phyloP scores from a whole-genome alignment of 768 basidiomycete species.

The Harrya chromipes region DNA sequence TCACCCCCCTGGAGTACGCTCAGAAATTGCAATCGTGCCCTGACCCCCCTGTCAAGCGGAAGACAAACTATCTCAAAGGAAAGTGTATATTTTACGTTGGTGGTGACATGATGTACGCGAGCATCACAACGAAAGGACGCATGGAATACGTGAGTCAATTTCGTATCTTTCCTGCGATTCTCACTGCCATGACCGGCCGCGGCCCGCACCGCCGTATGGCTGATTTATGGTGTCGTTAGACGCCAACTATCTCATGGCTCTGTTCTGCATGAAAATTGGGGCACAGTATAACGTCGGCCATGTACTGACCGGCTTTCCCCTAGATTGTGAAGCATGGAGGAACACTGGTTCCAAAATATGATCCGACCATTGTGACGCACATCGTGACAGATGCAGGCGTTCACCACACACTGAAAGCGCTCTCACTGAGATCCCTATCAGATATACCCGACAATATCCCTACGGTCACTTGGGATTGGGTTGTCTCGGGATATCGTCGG shows the following conservation, averaged over 20 bases:
- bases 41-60: slow-evolving; percentile 18
- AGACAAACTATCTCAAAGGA: slow-evolving; percentile 43
- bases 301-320: slow-evolving; percentile 1
- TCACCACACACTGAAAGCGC: slow-evolving; percentile 30
- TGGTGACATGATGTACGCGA: slow-evolving; percentile 54
- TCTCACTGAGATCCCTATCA: slow-evolving; percentile 47
- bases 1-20: slow-evolving; percentile 55
- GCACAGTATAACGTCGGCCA: background rate
- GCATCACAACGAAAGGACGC: slow-evolving; percentile 47
- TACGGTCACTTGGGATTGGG: slow-evolving; percentile 64
- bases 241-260: too few relatives aligned
- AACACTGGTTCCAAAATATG: slow-evolving; percentile 55
- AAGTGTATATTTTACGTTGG: slow-evolving; percentile 58
- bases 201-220: too few relatives aligned
- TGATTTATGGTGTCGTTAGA: too few relatives aligned
- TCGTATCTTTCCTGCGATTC: background rate
- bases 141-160: slow-evolving; percentile 58
- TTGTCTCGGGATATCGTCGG: slow-evolving; percentile 39
- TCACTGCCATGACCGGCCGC: background rate
- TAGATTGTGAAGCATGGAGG: slow-evolving; percentile 68
- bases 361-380: slow-evolving; percentile 57
- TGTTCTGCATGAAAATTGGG: background rate
- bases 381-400: slow-evolving; percentile 52
- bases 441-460: slow-evolving; percentile 67
- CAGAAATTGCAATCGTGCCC: slow-evolving; percentile 40